Evolutionary conservation across 768 basidiomycete genomes (phyloP).

Genomic region (Filobasidium wieringae): DNA sequence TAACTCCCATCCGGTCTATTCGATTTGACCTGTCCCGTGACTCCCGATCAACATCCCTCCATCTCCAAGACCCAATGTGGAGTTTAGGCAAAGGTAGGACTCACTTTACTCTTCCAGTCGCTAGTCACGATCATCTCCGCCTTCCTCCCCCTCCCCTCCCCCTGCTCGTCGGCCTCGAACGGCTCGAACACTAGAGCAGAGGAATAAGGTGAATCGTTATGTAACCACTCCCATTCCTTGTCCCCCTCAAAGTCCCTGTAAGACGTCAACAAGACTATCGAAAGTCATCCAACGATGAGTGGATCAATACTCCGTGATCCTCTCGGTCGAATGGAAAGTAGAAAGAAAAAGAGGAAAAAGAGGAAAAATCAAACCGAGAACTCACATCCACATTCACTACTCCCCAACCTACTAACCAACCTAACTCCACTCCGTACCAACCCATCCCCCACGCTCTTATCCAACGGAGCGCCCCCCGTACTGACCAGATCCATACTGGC

Average conservation of each 20-base stretch:
- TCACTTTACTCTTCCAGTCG: slow-evolving; percentile 45
- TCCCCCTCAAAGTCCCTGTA: slow-evolving; percentile 45
- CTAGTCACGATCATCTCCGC: slow-evolving; percentile 47
- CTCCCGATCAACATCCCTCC: not conserved
- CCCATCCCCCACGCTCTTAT: slow-evolving; percentile 46
- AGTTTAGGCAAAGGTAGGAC: slow-evolving; percentile 3
- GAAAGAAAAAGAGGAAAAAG: not conserved
- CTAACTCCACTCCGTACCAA: slow-evolving; percentile 45
- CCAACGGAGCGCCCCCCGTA: slow-evolving; percentile 48
- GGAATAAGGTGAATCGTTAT: slow-evolving; percentile 31
- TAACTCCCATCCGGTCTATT: slow-evolving; percentile 48
- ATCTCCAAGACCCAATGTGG: not conserved
- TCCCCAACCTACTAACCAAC: slow-evolving; percentile 34
- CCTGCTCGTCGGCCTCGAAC: slow-evolving; percentile 29
- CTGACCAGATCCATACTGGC: slow-evolving; percentile 44
- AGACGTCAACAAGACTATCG: slow-evolving; percentile 42
- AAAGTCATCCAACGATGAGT: not conserved
- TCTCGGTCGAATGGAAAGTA: no score
- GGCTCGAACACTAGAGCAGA: slow-evolving; percentile 25
- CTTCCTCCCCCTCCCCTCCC: slow-evolving; percentile 15
- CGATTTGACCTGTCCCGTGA: slow-evolving; percentile 31
- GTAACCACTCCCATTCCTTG: slow-evolving; percentile 49
- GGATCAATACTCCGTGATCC: not conserved
- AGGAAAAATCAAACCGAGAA: not conserved
- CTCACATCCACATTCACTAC: slow-evolving; percentile 41